Evolutionary conservation across 371 early-diverging fungal genomes (phyloP), one percentile per base, ranked within the genome.

Genomic region (Spraguea lophii): DNA sequence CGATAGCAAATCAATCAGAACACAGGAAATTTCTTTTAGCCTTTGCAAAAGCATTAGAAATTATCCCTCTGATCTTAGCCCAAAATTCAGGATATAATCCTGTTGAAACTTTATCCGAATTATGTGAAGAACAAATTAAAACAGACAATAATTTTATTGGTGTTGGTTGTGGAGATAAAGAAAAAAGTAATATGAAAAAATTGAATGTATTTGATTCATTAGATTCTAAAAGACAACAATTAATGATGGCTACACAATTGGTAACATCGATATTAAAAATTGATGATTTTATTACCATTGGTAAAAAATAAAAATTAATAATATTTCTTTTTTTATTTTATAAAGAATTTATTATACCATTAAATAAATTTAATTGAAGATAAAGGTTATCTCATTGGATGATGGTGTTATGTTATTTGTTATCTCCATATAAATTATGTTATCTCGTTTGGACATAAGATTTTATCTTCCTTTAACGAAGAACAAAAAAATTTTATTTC

Each of bases 181-280:
- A 88, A 35, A 79, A 84, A 27, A 84, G 81, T 71, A 82, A 93
- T 70, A 97, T 97, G 98, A 80, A 82, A 69, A 83, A 82, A 39
- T 82, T 84, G 68, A 77, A 80, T 61, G 92, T 97, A 19, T 89
- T 86, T 73, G 98, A 97, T 69, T 88, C 94, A 23, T 76, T 93
- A 56, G 86, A 86, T 46, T 88, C 90, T 47, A 99, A 99, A 80
- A 82, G 88, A 42, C 89, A 89, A 64, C 94, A 95, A 73, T 82
- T 84, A 68, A 70, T 84, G 56, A 76, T 93, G 54, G 91, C 99
- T 17, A 94, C 93, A 38, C 95, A 99, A 75, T 75, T 97, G 23
- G 99, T 91, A 57, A 89, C 87, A 72, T 87, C 86, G 81, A 86
- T 95, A 54, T 54, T 78, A 9, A 76, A 77, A 52, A 71, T 74